Base-by-base conservation (phyloP, 768 basidiomycete species). In the Lactarius hatsudake region DNA sequence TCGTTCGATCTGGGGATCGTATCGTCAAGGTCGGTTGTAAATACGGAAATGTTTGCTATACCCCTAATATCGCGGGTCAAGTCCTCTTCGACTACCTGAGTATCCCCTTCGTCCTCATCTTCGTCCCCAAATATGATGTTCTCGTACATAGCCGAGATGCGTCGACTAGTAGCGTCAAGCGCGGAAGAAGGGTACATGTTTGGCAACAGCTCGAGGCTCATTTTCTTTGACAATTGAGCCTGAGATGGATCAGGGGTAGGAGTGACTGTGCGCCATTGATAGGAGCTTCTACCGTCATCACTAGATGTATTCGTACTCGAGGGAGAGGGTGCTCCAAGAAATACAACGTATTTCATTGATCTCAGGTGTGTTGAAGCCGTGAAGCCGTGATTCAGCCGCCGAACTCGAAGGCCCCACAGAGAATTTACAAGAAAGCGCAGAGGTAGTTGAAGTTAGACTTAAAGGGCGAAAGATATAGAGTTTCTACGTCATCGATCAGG, bases 71-170 rank as follows among this genome's bases (percentile, higher is more conserved):
- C 65, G 42, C 12, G 18, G 10, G 51, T 67, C 58, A 67, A 45
- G 26, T 66, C 59, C 17, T 68, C 59, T 42, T 65, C 67, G 13
- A 62, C 54, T 4, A 12, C 23, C 40, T 61, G 63, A 18, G 38
- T 61, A 48, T 69, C 67, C 7, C 62, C 62, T 53, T 58, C 59
- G 10, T 43, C 75, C 18, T 74, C 76, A 5, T 81, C 75, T 18
- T 73, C 67, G 18, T 85, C 82, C 54, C 82, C 78, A 68, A 91
- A 91, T n/a, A 90, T 88, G 34, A 87, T 80, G 63, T 90, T 89
- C 72, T 86, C 79, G 71, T 93, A 93, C 28, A 91, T 75, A 60
- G 83, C 64, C 0, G 91, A 92, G 54, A 93, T 86, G 45, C 87
- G 80, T n/a, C 80, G 80, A 73, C 83, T 89, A 9, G 88, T 89